A percentile compares a stretch with the other conserved stretches of the same genome.
These are phyloP conservation scores for Acer yangbiense DNA, from an alignment of 345 rosid genomes.

Conservation along the genomic window DNA sequence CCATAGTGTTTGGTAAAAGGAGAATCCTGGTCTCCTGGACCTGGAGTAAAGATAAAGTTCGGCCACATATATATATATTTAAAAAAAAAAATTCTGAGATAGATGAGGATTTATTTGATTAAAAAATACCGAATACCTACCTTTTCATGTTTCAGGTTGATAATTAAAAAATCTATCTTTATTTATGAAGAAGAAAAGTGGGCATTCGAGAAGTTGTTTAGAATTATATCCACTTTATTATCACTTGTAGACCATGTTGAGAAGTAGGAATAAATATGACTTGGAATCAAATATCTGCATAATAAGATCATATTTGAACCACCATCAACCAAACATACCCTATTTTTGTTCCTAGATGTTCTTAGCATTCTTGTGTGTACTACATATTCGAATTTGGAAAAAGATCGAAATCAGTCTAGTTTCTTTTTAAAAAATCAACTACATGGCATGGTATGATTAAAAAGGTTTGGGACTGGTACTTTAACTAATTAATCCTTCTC, in stretches of 20 bases:
- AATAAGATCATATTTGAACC: neutral
- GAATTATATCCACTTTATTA: too few species aligned
- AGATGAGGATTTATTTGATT: neutral
- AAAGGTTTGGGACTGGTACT: too few species aligned
- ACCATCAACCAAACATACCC: neutral
- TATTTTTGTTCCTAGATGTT: neutral
- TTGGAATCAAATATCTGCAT: neutral
- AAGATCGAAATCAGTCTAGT: neutral
- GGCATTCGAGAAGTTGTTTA: neutral
- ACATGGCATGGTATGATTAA: too few species aligned
- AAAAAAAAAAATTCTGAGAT: too few species aligned
- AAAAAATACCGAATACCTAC: too few species aligned
- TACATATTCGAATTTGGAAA: neutral
- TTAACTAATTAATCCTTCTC: too few species aligned
- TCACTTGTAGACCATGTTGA: neutral
- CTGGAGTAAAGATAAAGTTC: neutral
- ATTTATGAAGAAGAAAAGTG: neutral
- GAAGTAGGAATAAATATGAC: neutral
- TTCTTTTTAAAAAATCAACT: too few species aligned
- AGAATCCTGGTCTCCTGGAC: too few species aligned
- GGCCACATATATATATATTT: too few species aligned
- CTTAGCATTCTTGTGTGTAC: neutral
- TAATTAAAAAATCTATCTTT: neutral
- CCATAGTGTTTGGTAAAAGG: neutral
- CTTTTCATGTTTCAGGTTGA: neutral